Percentiles rank a stretch among this genome's conserved stretches.
Evolutionary conservation across 1,284 basidiomycete species (phyloP).

Genomic region (Neotropicomus parvogracilis): DNA sequence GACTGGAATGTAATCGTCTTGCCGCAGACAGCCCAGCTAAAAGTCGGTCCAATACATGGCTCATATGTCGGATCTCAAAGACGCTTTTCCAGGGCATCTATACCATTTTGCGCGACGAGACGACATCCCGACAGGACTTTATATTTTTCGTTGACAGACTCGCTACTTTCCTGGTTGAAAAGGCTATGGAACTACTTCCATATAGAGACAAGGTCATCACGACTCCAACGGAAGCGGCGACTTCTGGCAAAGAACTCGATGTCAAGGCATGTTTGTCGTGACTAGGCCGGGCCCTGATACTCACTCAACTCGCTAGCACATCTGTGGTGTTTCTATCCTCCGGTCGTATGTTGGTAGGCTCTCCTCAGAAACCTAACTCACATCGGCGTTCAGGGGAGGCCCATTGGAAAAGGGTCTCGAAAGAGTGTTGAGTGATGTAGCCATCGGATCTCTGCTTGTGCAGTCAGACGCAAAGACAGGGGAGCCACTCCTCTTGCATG

Average conservation of each 20-base stretch:
- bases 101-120: constrained; percentile 76
- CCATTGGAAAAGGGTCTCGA: constrained; percentile 89
- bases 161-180: constrained; percentile 81
- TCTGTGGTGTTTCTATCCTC: constrained; percentile 83
- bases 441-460: constrained; percentile 86
- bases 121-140: constrained; percentile 78
- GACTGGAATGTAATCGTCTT: constrained; percentile 64
- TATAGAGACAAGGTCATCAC: constrained; percentile 59
- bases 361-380: constrained; percentile 10
- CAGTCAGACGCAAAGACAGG: constrained; percentile 83
- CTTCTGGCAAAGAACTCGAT: constrained; percentile 62
- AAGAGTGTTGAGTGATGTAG: constrained; percentile 83
- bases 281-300: neutral
- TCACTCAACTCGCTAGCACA: constrained; percentile 35
- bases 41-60: constrained; percentile 42
- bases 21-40: constrained; percentile 78
- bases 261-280: constrained; percentile 41
- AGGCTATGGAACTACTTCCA: constrained; percentile 79
- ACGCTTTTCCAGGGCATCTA: constrained; percentile 68
- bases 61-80: constrained; percentile 42
- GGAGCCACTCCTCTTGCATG: constrained; percentile 85
- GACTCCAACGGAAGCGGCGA: constrained; percentile 64
- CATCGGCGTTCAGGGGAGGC: constrained; percentile 59
- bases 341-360: constrained; percentile 57
- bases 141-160: constrained; percentile 86